phyloP scores from a whole-genome alignment of 2,329 filamentous ascomycete genomes.

The Aspergillus chevalieri region DNA sequence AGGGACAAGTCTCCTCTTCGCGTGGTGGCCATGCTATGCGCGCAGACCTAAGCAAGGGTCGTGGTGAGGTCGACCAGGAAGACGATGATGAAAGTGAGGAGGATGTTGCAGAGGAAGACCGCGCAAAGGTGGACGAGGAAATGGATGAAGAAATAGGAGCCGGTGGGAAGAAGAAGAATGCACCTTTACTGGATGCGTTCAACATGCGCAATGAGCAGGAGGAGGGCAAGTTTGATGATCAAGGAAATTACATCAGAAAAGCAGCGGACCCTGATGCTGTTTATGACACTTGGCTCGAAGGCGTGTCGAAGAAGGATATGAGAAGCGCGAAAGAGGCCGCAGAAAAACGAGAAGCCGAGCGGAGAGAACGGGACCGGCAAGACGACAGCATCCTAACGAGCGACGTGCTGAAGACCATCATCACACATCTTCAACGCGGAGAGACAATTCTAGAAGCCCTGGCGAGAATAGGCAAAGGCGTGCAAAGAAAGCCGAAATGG shows the following conservation, averaged over 20 bases:
- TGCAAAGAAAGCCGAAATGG: slow-evolving; percentile 56
- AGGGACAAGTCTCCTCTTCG: slow-evolving; percentile 70
- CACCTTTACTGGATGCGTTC: slow-evolving; percentile 91
- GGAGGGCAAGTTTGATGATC: slow-evolving; percentile 84
- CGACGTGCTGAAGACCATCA: slow-evolving; percentile 68
- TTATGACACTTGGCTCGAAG: slow-evolving; percentile 89
- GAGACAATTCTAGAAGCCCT: slow-evolving; percentile 88
- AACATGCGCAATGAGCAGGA: slow-evolving; percentile 88
- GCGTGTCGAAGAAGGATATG: slow-evolving; percentile 90
- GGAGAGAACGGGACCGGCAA: slow-evolving; percentile 61
- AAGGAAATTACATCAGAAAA: slow-evolving; percentile 86
- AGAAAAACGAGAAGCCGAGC: slow-evolving; percentile 74
- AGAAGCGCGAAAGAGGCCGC: slow-evolving; percentile 79
- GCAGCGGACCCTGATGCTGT: slow-evolving; percentile 81
- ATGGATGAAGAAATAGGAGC: slow-evolving; percentile 85
- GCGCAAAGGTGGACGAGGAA: slow-evolving; percentile 66
- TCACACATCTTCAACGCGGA: slow-evolving; percentile 65
- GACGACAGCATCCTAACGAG: slow-evolving; percentile 69
- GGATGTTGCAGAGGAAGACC: slow-evolving; percentile 59
- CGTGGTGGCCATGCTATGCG: slow-evolving; percentile 66
- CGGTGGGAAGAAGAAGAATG: slow-evolving; percentile 85
- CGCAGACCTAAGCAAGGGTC: slow-evolving; percentile 48
- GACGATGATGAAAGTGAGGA: slow-evolving; percentile 55
- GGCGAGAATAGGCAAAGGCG: slow-evolving; percentile 66
- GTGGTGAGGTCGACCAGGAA: slow-evolving; percentile 49